Base-by-base conservation (phyloP, 2,329 filamentous ascomycete genomes). In the Clarireedia monteithiana region DNA sequence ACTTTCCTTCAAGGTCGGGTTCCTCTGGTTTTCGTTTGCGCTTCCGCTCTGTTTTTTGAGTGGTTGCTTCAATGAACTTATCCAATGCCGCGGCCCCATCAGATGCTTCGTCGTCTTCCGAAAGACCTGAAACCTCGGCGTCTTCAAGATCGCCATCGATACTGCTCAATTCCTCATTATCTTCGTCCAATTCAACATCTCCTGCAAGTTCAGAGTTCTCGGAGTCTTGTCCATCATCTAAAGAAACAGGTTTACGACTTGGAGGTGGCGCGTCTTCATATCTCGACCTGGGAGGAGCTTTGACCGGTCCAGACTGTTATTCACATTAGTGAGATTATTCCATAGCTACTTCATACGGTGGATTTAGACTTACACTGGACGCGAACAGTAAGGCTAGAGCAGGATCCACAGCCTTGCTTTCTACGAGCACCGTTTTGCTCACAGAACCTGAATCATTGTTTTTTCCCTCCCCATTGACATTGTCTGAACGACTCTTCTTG, bases 311-410 rank as follows among this genome's bases (percentile, higher is more conserved):
- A 44, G 70, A 67, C 68, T 70, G 15, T 17, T 27, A 7, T 24
- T 4, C 27, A 24, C 5, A 51, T 51, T n/a, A 26, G 45, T 36
- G 15, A 49, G 42, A 10, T 46, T 17, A 42, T 17, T 30, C 49
- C 26, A 42, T 45, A 50, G 26, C 30, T 34, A 20, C 27, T 34
- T 34, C 15, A 30, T 42, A 6, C 17, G 23, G 12, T 23, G 23
- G 23, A 24, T 53, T 6, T 9, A 39, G 44, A 79, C 84, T 74
- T 79, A 89, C 86, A 75, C 87, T 90, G 56, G 78, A 75, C 56
- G 84, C 79, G 72, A 91, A 91, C 40, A 91, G 77, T 59, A 85
- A 83, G 66, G 84, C 78, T 62, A 91, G 75, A 55, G 77, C 74
- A 69, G 86, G 85, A 74, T 91, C 86, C 58, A 90, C 75, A 58